phyloP scores from a whole-genome alignment of 257 asterid genomes.

The Nicotiana otophora region DNA sequence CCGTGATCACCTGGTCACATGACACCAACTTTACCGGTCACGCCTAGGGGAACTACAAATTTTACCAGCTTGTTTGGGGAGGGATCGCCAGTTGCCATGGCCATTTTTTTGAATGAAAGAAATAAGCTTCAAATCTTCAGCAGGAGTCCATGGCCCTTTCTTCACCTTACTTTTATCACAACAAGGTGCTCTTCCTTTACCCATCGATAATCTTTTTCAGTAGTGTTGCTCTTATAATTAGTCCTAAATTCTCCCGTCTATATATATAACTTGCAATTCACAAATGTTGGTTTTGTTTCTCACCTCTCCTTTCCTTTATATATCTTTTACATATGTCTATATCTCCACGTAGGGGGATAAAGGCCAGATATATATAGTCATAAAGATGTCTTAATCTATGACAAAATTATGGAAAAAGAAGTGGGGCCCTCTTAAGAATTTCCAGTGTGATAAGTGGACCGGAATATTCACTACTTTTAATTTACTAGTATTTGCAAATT shows the following conservation, averaged over 20 bases:
- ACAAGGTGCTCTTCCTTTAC: constrained; percentile 64
- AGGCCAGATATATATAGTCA: no score
- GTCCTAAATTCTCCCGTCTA: no score
- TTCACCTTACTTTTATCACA: constrained; percentile 63
- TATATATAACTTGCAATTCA: neutral
- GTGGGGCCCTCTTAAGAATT: neutral
- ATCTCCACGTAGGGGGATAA: no score
- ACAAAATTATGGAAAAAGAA: neutral
- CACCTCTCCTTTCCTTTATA: no score
- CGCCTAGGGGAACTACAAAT: no score
- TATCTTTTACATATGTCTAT: no score
- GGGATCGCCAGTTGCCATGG: constrained; percentile 75
- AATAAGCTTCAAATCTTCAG: constrained; percentile 52
- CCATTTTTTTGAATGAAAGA: constrained; percentile 49
- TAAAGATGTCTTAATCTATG: no score
- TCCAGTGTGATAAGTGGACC: neutral
- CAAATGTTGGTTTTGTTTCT: no score
- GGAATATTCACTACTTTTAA: neutral
- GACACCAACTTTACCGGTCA: no score
- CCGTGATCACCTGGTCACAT: no score
- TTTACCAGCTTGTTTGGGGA: constrained; percentile 68
- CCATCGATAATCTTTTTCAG: constrained; percentile 13
- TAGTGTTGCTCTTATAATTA: no score
- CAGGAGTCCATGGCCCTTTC: constrained; percentile 69
- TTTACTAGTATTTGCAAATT: neutral